Percentiles rank a stretch among this genome's conserved stretches.
Conservation (phyloP, 768 basidiomycete genomes). For the Floccularia luteovirens region DNA sequence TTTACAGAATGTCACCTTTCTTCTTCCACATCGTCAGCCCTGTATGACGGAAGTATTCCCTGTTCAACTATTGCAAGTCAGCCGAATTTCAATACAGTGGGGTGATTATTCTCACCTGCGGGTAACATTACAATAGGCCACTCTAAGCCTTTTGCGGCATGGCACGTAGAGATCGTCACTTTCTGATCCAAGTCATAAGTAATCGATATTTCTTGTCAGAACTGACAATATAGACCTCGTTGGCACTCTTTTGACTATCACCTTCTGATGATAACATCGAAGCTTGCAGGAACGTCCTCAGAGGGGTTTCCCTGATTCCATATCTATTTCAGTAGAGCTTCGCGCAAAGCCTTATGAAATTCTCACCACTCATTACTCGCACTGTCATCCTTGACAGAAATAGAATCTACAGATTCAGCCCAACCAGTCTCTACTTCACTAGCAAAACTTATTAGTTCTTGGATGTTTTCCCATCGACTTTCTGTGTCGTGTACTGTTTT, state of each 20-base stretch:
- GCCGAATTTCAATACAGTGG: background rate
- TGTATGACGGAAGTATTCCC: conserved; percentile 70
- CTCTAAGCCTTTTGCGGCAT: conserved; percentile 86
- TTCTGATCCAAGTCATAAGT: conserved; percentile 36
- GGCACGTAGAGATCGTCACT: conserved; percentile 81
- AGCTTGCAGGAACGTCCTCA: conserved; percentile 68
- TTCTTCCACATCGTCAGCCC: conserved; percentile 71
- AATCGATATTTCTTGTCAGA: too few species aligned
- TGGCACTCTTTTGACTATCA: conserved; percentile 45
- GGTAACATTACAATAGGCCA: conserved; percentile 88
- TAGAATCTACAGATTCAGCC: too few species aligned
- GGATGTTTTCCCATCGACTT: conserved; percentile 78
- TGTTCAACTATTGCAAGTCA: conserved; percentile 44
- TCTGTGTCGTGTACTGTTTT: conserved; percentile 71
- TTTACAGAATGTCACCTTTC: conserved; percentile 63
- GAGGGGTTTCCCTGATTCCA: conserved; percentile 38
- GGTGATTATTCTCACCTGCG: conserved; percentile 33
- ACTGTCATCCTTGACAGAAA: too few species aligned
- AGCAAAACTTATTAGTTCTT: conserved; percentile 78
- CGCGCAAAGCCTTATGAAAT: too few species aligned
- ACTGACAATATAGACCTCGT: conserved; percentile 23
- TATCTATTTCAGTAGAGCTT: too few species aligned
- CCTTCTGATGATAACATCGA: conserved; percentile 81
- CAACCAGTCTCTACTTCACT: conserved; percentile 44
- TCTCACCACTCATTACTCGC: too few species aligned